Percentiles rank a stretch among this genome's conserved stretches.
These are phyloP conservation scores for Aphanomyces astaci DNA, from an alignment of 352 stramenopile species.

Conservation along the genomic window DNA sequence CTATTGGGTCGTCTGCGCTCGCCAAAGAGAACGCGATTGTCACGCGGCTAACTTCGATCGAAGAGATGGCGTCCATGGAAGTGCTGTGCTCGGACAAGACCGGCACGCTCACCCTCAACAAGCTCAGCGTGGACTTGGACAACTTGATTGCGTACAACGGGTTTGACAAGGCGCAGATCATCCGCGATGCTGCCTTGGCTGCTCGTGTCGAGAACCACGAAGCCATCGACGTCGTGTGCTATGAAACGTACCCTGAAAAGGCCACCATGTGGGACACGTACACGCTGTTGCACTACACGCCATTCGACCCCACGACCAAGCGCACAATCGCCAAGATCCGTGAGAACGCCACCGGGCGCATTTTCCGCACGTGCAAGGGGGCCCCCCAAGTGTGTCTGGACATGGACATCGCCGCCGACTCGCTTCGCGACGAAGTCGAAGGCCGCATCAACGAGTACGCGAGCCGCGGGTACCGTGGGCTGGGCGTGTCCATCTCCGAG, in stretches of 20 bases:
- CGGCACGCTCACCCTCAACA: slow-evolving; percentile 91
- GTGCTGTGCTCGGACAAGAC: slow-evolving; percentile 95
- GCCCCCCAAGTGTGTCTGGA: slow-evolving; percentile 86
- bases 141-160: slow-evolving; percentile 73
- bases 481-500: slow-evolving; percentile 50
- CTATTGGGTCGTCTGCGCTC: slow-evolving; percentile 84
- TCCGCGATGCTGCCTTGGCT: slow-evolving; percentile 52
- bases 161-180: slow-evolving; percentile 46
- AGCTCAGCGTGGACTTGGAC: slow-evolving; percentile 90
- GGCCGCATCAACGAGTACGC: slow-evolving; percentile 77
- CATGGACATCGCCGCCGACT: slow-evolving; percentile 58
- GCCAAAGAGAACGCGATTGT: slow-evolving; percentile 90
- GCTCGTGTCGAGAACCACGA: slow-evolving; percentile 70
- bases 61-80: slow-evolving; percentile 88
- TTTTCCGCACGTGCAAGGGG: slow-evolving; percentile 90
- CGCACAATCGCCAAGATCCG: slow-evolving; percentile 86
- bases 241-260: slow-evolving; percentile 70
- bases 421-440: slow-evolving; percentile 56
- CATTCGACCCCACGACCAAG: slow-evolving; percentile 84
- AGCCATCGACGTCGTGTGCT: slow-evolving; percentile 62
- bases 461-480: slow-evolving; percentile 55
- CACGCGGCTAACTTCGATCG: slow-evolving; percentile 85
- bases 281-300: slow-evolving; percentile 70
- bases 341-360: slow-evolving; percentile 67
- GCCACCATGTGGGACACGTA: slow-evolving; percentile 72